Evolutionary conservation across 768 basidiomycete species (phyloP), one percentile per base, ranked within the genome.

Genomic region (Cantharellus cinnabarinus): DNA sequence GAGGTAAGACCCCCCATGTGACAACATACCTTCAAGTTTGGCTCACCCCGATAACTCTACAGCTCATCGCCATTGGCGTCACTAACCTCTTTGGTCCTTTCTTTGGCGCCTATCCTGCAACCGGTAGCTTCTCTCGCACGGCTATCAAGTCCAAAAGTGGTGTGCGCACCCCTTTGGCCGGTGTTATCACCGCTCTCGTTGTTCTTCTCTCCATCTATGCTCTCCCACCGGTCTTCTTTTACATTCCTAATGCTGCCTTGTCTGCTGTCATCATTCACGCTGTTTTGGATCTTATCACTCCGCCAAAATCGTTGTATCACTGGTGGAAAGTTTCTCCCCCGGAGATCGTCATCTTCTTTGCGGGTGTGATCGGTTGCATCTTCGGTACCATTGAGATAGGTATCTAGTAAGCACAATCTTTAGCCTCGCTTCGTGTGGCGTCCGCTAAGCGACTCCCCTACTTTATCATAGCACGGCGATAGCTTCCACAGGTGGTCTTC

Each of bases 41-140:
- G 15, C 39, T 34, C 34, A 5, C 34, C 56, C 15, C 15, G 5
- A 88, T 89, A 95, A 69, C 20, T 29, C 20, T 93, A 95, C 44
- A 48, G 69, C 76, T 97, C 55, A 86, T 97, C 64, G 91, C 94
- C 48, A 97, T 99, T 64, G 94, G 94, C n/a, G 89, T 98, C 20
- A 86, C 90, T 15, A 94, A 94, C 70, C 87, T 87, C 1, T 67
- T 95, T 62, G 94, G 94, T 2, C 84, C 88, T 14, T 74, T 86
- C 64, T 97, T 99, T 69, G 78, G 52, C 1, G 94, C 91, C 0
- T 98, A 95, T 69, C 93, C 95, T 4, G 89, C 94, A 0, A 99
- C 95, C 7, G 95, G 95, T 2, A 97, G 93, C 0, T 99, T 99
- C 78, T 95, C 93, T 42, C 86, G 95, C n/a, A 87, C 91, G 2